Evolutionary conservation across 495 filamentous ascomycete species (phyloP).

Genomic region (Annulohypoxylon bovei): DNA sequence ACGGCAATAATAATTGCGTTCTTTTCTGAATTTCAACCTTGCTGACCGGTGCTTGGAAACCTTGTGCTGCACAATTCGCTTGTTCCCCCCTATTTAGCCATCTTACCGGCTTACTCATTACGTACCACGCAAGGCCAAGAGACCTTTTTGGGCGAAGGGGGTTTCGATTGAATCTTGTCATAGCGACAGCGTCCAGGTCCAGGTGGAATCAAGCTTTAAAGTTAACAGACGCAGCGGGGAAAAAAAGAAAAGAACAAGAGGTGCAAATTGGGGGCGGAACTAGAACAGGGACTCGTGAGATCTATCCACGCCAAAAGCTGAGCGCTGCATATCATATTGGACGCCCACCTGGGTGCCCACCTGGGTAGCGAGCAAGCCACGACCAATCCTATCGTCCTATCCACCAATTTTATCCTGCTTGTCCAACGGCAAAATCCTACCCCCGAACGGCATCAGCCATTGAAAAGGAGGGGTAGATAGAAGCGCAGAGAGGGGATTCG

Average conservation of each 20-base stretch:
- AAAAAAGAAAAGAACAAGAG: conserved; percentile 10
- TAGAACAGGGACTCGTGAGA: conserved; percentile 18
- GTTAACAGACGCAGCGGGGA: conserved; percentile 11
- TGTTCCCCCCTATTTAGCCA: conserved; percentile 10
- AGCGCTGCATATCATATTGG: conserved; percentile 40
- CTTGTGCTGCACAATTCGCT: conserved; percentile 11
- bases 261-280: conserved; percentile 21
- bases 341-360: too few species aligned
- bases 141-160: neutral
- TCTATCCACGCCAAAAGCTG: conserved; percentile 32
- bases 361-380: conserved; percentile 23
- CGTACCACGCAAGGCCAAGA: neutral
- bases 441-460: conserved; percentile 29
- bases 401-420: conserved; percentile 1
- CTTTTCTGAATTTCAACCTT: conserved; percentile 4
- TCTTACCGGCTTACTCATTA: neutral
- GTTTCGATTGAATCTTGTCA: conserved; percentile 16
- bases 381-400: conserved; percentile 27
- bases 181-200: conserved; percentile 9
- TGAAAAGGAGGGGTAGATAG: conserved; percentile 28
- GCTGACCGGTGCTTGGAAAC: neutral
- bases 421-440: conserved; percentile 35
- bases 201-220: conserved; percentile 20
- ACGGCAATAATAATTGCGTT: conserved; percentile 13
- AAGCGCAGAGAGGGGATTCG: conserved; percentile 2